Base-by-base conservation (phyloP, 257 asterid genomes). In the Solanum medicagineum region DNA sequence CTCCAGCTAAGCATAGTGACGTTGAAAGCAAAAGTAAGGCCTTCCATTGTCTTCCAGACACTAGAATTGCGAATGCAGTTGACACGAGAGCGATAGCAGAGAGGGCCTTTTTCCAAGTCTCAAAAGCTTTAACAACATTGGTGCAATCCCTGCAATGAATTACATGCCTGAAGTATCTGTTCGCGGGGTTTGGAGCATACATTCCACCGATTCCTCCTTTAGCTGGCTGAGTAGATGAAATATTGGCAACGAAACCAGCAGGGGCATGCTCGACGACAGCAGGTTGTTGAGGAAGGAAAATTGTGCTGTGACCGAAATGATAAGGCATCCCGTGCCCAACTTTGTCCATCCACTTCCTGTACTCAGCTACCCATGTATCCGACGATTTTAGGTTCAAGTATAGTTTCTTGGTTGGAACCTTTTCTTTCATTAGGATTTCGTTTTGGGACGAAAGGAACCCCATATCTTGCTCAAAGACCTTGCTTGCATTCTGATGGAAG, bases 401-500 rank as follows among this genome's bases (percentile, higher is more conserved):
- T 47, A 96, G 91, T 24, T 88, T 85, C 82, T 90, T 96, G 0
- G 99, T 96, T 45, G 99, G 99, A 42, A 94, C 92, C 54, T 91
- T 94, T 84, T 92, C 98, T 82, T 93, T 96, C 91, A 96, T 87
- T 6, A 96, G 94, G 60, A 90, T 92, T 70, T 96, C 98, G 10
- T 96, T 96, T 85, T 96, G 99, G 19, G 99, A 96, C 4, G 99
- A 96, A 15, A 96, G 97, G 82, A 96, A 96, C 3, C 99, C 99
- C 99, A 96, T 96, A 71, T 96, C 99, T 89, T 96, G 99, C 91
- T 96, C 99, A 65, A 96, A 96, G 10, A 96, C 98, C 89, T 96
- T 96, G 74, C 97, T 69, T 3, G 99, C 95, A 85, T 96, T 94
- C 89, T 94, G 98, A 86, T 96, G 99, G 0, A 87, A 65, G 89